A percentile compares a stretch with the other conserved stretches of the same genome.
Conservation (phyloP, 1,284 basidiomycete species). For the Rhodotorula sp. region DNA sequence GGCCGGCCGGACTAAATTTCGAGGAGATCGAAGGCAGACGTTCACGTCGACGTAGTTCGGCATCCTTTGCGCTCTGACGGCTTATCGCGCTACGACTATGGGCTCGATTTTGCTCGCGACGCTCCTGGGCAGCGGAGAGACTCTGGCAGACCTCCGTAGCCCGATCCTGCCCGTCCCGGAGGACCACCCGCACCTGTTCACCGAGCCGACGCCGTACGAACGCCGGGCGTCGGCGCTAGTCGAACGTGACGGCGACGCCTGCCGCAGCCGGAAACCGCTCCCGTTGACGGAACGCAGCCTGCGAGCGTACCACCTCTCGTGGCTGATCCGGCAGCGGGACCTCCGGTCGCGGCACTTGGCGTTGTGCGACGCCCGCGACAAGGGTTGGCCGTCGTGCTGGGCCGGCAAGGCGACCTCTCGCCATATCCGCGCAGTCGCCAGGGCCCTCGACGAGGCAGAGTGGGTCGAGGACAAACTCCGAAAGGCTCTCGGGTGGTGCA, state of each 20-base stretch:
- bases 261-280: neutral
- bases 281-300: conserved; percentile 25
- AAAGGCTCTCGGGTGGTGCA: conserved; percentile 16
- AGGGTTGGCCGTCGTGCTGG: conserved; percentile 11
- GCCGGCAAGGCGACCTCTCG: conserved; percentile 15
- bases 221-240: neutral
- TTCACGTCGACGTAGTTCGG: no score
- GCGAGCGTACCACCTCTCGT: conserved; percentile 15
- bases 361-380: neutral
- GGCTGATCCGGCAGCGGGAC: conserved; percentile 25
- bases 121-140: conserved; percentile 1
- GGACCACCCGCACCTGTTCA: neutral
- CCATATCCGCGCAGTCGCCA: conserved; percentile 11
- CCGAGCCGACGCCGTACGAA: neutral
- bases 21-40: no score
- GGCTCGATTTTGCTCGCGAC: neutral
- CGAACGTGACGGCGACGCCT: neutral
- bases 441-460: conserved; percentile 20
- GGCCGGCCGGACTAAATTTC: no score
- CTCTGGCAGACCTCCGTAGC: conserved; percentile 5
- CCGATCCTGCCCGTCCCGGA: conserved; percentile 10
- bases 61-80: neutral
- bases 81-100: neutral
- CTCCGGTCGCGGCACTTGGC: conserved; percentile 11
- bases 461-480: conserved; percentile 27